Conservation (phyloP, 2,329 filamentous ascomycete species). For the Cladosporium colombiae region DNA sequence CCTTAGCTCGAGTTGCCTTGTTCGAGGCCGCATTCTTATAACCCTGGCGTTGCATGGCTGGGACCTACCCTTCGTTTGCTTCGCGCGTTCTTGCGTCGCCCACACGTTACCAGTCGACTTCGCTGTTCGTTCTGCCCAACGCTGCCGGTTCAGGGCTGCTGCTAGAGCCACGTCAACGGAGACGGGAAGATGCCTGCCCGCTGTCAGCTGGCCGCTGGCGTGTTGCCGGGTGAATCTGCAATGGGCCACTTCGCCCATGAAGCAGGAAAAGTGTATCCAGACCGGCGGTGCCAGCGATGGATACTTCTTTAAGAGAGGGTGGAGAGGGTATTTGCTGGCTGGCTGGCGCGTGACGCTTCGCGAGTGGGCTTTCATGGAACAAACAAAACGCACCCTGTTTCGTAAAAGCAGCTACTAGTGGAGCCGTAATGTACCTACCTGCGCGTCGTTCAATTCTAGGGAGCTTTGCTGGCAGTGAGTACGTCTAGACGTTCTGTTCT, state of each 20-base stretch:
- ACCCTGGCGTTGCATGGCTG: slow-evolving; percentile 16
- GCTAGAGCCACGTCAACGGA: slow-evolving; percentile 19
- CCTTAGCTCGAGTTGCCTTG: slow-evolving; percentile 14
- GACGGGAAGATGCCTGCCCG: slow-evolving; percentile 13
- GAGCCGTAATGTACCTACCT: not conserved
- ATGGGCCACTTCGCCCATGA: slow-evolving; percentile 14
- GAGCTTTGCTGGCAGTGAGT: not conserved
- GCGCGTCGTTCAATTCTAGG: slow-evolving; percentile 1
- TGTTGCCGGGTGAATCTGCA: slow-evolving; percentile 15
- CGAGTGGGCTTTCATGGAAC: slow-evolving; percentile 5
- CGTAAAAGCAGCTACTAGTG: not conserved
- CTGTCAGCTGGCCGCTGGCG: slow-evolving; percentile 19
- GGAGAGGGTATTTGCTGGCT: slow-evolving; percentile 9
- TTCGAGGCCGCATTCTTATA: slow-evolving; percentile 15
- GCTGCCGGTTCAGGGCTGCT: slow-evolving; percentile 13
- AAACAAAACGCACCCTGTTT: slow-evolving; percentile 10
- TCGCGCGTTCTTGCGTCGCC: slow-evolving; percentile 16
- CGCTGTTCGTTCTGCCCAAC: slow-evolving; percentile 21
- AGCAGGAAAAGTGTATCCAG: slow-evolving; percentile 11
- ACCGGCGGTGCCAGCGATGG: slow-evolving; percentile 4
- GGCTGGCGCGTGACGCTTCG: slow-evolving; percentile 2
- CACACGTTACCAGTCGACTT: slow-evolving; percentile 19
- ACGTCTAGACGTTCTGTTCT: not conserved
- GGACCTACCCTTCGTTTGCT: slow-evolving; percentile 16
- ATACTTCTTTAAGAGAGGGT: slow-evolving; percentile 3